Evolutionary conservation across 1,284 basidiomycete genomes (phyloP).

Genomic region (Ceratorhiza oryzae-sativae): DNA sequence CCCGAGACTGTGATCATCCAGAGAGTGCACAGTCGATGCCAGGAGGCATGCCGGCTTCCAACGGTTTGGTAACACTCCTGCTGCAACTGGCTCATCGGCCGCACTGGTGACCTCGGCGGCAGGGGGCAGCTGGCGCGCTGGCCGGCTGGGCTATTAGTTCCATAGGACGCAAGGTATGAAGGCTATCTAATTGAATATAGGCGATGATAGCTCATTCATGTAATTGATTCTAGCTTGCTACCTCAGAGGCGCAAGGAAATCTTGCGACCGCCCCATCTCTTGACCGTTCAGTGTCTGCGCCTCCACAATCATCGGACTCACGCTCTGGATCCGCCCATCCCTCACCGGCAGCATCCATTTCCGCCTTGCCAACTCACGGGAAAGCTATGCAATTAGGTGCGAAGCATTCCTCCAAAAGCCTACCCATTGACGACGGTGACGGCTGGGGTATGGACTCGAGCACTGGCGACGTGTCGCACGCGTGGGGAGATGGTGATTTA

Average conservation of each 20-base stretch:
- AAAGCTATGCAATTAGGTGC: constrained; percentile 77
- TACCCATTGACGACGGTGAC: constrained; percentile 63
- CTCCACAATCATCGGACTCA: constrained; percentile 28
- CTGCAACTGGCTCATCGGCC: constrained; percentile 53
- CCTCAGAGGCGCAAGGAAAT: constrained; percentile 67
- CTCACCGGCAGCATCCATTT: constrained; percentile 44
- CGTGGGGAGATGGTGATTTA: constrained; percentile 77
- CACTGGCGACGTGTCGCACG: constrained; percentile 55
- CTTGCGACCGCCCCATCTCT: constrained; percentile 35
- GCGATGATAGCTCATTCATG: too few species aligned
- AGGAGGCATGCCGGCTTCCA: constrained; percentile 23
- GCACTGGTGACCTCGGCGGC: constrained; percentile 83
- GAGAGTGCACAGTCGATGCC: constrained; percentile 47
- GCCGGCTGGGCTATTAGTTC: constrained; percentile 96
- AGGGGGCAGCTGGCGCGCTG: constrained; percentile 85
- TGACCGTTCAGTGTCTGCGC: constrained; percentile 44
- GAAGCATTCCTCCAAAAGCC: constrained; percentile 54
- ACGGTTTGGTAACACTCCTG: constrained; percentile 50
- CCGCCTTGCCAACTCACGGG: constrained; percentile 46
- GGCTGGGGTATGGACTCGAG: constrained; percentile 58
- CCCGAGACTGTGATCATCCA: constrained; percentile 66
- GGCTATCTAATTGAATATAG: too few species aligned
- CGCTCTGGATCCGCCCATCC: constrained; percentile 25
- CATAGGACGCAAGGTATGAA: constrained; percentile 78
- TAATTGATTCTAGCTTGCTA: constrained; percentile 72